Evolutionary conservation across 2,329 filamentous ascomycete genomes (phyloP).

Genomic region (Botrytis tulipae): DNA sequence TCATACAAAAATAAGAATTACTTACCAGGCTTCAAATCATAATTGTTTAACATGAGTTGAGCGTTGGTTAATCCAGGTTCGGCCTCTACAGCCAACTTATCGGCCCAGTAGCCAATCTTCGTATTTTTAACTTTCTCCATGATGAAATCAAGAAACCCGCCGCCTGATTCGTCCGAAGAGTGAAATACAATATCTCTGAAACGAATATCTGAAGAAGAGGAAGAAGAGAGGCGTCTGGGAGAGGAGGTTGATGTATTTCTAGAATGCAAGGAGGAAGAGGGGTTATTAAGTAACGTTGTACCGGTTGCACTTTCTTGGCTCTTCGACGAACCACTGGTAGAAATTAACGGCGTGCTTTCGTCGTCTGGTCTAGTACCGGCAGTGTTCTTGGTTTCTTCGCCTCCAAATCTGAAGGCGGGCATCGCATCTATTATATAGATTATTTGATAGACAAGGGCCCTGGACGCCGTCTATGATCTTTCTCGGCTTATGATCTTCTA

Average conservation of each 20-base stretch:
- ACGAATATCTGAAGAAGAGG: neutral
- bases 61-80: constrained; percentile 75
- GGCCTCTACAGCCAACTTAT: constrained; percentile 68
- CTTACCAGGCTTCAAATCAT: constrained; percentile 68
- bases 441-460: neutral
- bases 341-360: constrained; percentile 14
- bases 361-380: neutral
- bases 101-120: constrained; percentile 36
- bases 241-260: neutral
- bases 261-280: neutral
- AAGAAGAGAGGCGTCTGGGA: neutral
- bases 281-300: neutral
- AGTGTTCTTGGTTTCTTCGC: neutral
- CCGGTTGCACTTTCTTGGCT: constrained; percentile 1
- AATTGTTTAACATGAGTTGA: constrained; percentile 83
- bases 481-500: neutral
- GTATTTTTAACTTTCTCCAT: constrained; percentile 37
- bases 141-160: constrained; percentile 44
- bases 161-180: constrained; percentile 33
- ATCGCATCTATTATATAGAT: constrained; percentile 13
- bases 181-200: constrained; percentile 20
- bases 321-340: neutral
- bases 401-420: constrained; percentile 7
- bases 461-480: neutral
- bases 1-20: neutral